Percentiles rank a stretch among this genome's conserved stretches.
Evolutionary conservation across 345 rosid genomes (phyloP).

Genomic region (Citrus cavaleriei): DNA sequence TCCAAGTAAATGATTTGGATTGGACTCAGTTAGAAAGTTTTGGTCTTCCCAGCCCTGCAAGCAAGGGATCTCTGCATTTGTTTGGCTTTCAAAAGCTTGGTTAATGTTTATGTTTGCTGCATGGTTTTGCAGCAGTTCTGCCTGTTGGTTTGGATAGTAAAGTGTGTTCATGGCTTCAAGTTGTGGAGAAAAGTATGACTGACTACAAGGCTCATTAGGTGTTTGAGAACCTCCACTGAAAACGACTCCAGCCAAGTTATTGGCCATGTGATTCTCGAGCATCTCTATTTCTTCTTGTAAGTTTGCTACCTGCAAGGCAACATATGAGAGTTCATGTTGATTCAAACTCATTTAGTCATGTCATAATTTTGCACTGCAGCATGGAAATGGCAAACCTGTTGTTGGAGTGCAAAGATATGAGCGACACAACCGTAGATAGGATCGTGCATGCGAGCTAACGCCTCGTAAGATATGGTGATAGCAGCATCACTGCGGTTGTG

Average conservation of each 20-base stretch:
- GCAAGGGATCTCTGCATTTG: slow-evolving; percentile 19
- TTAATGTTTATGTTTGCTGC: slow-evolving; percentile 20
- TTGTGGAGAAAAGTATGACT: slow-evolving; percentile 22
- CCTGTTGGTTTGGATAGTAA: slow-evolving; percentile 32
- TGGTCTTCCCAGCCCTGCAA: slow-evolving; percentile 31
- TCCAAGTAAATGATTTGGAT: slow-evolving; percentile 23
- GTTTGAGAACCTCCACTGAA: slow-evolving; percentile 20
- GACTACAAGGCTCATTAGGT: slow-evolving; percentile 15
- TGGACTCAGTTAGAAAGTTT: slow-evolving; percentile 17
- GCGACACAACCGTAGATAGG: slow-evolving; percentile 67
- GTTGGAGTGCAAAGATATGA: slow-evolving; percentile 64
- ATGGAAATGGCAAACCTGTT: slow-evolving; percentile 44
- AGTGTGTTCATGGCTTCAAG: slow-evolving; percentile 28
- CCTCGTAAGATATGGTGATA: slow-evolving; percentile 60
- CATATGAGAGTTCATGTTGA: not conserved
- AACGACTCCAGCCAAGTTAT: slow-evolving; percentile 24
- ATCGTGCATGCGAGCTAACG: slow-evolving; percentile 57
- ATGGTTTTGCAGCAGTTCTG: slow-evolving; percentile 16
- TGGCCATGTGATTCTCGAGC: slow-evolving; percentile 50
- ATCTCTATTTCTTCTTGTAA: slow-evolving; percentile 58
- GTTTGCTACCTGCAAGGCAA: slow-evolving; percentile 50
- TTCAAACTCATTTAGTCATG: not conserved
- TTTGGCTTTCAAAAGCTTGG: slow-evolving; percentile 24
- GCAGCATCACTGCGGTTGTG: slow-evolving; percentile 57
- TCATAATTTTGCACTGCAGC: not conserved